Evolutionary conservation across 345 rosid species (phyloP).

Genomic region (Populus ilicifolia): DNA sequence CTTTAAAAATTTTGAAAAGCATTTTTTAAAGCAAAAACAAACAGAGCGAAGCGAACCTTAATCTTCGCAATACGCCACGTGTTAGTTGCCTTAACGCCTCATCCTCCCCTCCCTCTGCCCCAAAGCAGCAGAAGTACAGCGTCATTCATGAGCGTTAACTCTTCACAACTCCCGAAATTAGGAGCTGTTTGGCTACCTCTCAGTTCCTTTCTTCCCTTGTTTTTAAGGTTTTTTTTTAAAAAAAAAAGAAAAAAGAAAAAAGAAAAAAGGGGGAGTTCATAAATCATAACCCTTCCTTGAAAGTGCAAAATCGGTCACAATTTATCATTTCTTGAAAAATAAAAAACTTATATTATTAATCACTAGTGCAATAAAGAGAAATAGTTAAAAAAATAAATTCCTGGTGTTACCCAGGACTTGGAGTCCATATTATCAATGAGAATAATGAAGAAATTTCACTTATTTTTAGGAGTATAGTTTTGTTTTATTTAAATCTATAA

Average conservation of each 20-base stretch:
- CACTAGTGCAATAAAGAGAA: too few relatives aligned
- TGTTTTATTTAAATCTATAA: too few relatives aligned
- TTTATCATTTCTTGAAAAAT: neutral
- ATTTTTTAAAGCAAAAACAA: too few relatives aligned
- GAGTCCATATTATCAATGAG: neutral
- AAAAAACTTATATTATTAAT: neutral
- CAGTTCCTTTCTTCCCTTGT: neutral
- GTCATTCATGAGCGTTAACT: neutral
- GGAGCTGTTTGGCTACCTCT: neutral
- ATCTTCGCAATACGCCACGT: neutral
- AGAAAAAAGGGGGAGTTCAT: too few relatives aligned
- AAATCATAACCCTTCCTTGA: neutral
- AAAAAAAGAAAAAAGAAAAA: too few relatives aligned
- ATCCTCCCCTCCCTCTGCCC: neutral
- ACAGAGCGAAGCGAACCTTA: too few relatives aligned
- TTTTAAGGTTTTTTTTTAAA: too few relatives aligned
- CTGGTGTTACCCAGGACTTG: neutral
- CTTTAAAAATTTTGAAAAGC: too few relatives aligned
- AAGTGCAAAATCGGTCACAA: neutral
- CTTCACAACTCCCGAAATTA: neutral
- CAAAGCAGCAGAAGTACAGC: neutral
- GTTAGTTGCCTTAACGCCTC: neutral
- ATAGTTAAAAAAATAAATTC: neutral
- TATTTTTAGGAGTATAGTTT: neutral
- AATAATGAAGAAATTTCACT: neutral